These are phyloP conservation scores for Penicillium sp. DNA, from an alignment of 2,329 filamentous ascomycete species.

Conservation along the genomic window DNA sequence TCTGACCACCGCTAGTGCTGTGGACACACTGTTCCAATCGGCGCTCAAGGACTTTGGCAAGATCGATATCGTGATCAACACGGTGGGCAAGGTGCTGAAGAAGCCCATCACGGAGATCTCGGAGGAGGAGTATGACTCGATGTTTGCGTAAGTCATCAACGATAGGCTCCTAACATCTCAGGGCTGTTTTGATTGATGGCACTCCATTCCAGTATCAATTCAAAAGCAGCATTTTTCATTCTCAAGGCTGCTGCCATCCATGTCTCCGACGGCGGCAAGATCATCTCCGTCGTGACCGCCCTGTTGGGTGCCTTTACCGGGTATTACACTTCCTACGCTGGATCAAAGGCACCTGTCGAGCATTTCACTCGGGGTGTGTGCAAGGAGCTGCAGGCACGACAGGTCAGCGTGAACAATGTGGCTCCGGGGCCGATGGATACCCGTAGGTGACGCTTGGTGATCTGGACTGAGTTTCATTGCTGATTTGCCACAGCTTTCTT, in stretches of 20 bases:
- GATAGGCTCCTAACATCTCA: neutral
- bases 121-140: conserved; percentile 45
- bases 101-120: no score
- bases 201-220: conserved; percentile 41
- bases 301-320: conserved; percentile 46
- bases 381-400: conserved; percentile 56
- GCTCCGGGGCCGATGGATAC: conserved; percentile 54
- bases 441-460: no score
- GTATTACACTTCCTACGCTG: conserved; percentile 49
- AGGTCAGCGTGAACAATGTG: conserved; percentile 54
- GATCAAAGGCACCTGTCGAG: conserved; percentile 60
- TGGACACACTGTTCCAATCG: conserved; percentile 44
- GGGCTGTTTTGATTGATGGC: neutral
- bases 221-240: conserved; percentile 49
- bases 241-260: conserved; percentile 45
- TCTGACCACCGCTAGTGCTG: conserved; percentile 42
- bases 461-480: no score
- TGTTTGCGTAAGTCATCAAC: conserved; percentile 44
- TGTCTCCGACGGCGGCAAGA: conserved; percentile 46
- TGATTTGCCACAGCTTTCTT: no score
- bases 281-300: conserved; percentile 49
- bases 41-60: conserved; percentile 44
- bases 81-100: no score
- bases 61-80: no score
- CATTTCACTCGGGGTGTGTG: conserved; percentile 57